Evolutionary conservation across 495 filamentous ascomycete species (phyloP).

Genomic region (Chaetomium tenue): DNA sequence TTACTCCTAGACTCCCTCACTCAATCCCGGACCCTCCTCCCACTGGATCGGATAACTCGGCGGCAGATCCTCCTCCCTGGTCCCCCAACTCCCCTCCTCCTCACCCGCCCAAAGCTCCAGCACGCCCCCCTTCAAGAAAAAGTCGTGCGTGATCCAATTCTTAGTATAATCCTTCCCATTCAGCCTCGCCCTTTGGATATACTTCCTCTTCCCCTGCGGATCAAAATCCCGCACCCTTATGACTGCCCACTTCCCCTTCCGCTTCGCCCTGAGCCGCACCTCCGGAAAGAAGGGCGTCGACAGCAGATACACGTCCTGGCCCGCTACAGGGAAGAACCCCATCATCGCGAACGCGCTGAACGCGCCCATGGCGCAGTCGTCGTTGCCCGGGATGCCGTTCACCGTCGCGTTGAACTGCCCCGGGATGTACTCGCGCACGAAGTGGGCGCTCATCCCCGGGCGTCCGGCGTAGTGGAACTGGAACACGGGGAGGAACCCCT

Average conservation of each 20-base stretch:
- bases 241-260: conserved; percentile 51
- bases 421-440: conserved; percentile 65
- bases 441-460: conserved; percentile 60
- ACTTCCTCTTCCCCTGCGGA: conserved; percentile 51
- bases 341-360: conserved; percentile 68
- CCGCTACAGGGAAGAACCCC: conserved; percentile 71
- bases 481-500: conserved; percentile 66
- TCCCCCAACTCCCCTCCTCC: conserved; percentile 67
- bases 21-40: background rate
- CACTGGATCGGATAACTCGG: conserved; percentile 47
- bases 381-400: conserved; percentile 69
- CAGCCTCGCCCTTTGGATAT: conserved; percentile 64
- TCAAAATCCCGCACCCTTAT: conserved; percentile 61
- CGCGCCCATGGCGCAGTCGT: conserved; percentile 74
- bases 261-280: conserved; percentile 51
- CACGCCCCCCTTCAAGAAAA: conserved; percentile 64
- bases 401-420: conserved; percentile 60
- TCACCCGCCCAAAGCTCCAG: conserved; percentile 62
- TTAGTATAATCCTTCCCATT: conserved; percentile 61
- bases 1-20: background rate
- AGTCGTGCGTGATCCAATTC: conserved; percentile 73
- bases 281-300: conserved; percentile 63
- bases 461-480: conserved; percentile 73
- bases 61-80: conserved; percentile 60
- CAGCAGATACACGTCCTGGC: conserved; percentile 72